These are phyloP conservation scores for Colletotrichum camelliae DNA, from an alignment of 2,329 filamentous ascomycete species.

Conservation along the genomic window DNA sequence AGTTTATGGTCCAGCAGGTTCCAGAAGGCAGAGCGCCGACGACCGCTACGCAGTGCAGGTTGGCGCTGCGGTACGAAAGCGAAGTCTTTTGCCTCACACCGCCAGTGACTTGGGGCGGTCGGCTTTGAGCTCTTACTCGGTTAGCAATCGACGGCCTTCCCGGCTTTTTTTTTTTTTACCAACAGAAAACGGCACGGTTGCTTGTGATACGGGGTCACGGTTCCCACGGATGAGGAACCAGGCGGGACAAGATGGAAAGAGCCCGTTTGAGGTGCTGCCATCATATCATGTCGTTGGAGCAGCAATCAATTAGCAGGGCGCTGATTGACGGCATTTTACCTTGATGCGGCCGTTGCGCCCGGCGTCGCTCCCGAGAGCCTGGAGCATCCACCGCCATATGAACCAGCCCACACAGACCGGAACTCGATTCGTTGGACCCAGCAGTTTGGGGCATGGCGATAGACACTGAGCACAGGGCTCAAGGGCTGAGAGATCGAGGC, in stretches of 20 bases:
- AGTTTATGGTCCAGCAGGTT: not conserved
- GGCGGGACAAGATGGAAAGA: not conserved
- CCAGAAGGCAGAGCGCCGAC: not conserved
- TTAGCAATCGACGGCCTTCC: not conserved
- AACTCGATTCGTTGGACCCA: constrained; percentile 1
- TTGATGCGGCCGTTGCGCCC: not conserved
- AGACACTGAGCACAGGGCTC: not conserved
- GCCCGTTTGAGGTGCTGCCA: not conserved
- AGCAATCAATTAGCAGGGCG: not conserved
- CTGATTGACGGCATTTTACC: not conserved
- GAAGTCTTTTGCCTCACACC: not conserved
- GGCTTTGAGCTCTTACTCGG: not conserved
- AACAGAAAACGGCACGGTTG: not conserved
- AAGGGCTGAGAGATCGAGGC: not conserved
- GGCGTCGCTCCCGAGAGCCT: not conserved
- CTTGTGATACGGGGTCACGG: not conserved
- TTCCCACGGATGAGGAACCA: not conserved
- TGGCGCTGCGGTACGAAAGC: not conserved
- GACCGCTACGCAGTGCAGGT: not conserved
- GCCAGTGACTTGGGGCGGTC: not conserved
- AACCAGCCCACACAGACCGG: not conserved
- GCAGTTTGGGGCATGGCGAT: constrained; percentile 1
- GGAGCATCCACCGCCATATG: not conserved
- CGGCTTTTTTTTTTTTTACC: not conserved
- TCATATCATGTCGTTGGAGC: not conserved